These are phyloP conservation scores for Solanum habrochaites DNA, from an alignment of 257 asterid genomes.

Conservation along the genomic window DNA sequence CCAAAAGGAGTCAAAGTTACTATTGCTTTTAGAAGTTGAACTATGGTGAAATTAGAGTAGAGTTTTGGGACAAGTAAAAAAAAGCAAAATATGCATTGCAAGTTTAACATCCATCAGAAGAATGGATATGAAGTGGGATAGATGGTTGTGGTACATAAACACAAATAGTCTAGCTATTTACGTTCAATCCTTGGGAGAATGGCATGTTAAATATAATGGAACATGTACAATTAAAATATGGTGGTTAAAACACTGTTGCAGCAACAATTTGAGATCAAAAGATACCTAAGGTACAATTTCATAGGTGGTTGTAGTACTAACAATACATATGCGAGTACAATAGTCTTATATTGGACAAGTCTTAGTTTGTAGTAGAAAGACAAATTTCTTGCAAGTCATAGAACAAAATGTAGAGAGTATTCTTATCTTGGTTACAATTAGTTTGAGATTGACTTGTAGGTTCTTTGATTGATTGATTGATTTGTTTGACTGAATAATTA, in stretches of 20 bases:
- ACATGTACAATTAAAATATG: background rate
- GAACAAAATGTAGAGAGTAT: background rate
- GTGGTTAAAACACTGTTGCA: background rate
- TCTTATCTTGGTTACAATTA: background rate
- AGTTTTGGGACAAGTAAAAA: background rate
- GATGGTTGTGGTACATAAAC: background rate
- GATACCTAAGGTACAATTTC: background rate
- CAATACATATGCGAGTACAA: background rate
- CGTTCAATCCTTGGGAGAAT: background rate
- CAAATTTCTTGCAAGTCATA: background rate
- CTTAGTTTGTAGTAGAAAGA: background rate
- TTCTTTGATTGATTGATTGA: background rate
- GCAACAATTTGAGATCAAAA: background rate
- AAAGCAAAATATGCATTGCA: background rate
- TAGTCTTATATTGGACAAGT: background rate
- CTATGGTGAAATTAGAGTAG: background rate
- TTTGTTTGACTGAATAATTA: background rate
- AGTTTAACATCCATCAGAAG: background rate
- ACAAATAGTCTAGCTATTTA: background rate
- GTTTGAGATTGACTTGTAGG: background rate
- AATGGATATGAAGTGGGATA: background rate
- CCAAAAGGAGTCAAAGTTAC: background rate
- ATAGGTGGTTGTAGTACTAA: background rate
- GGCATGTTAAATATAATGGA: background rate
- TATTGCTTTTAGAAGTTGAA: background rate